Conservation (phyloP, 2,329 filamentous ascomycete species). For the Alternaria longipes region DNA sequence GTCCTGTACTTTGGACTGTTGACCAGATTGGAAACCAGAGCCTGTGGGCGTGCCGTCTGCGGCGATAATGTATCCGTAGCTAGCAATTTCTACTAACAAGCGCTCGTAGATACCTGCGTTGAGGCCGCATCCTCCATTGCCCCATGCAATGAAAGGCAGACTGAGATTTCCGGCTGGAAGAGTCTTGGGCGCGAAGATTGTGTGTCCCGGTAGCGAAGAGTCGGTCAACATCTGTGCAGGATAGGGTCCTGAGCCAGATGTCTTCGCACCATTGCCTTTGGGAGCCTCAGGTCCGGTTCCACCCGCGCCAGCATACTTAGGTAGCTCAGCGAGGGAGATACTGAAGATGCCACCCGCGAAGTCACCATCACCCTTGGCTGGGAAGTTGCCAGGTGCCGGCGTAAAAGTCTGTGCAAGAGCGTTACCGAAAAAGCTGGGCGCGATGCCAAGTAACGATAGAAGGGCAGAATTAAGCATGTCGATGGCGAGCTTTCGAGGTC, state of each 20-base stretch:
- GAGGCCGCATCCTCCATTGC: conserved; percentile 28
- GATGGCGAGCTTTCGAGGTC: neutral
- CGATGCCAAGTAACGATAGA: conserved; percentile 9
- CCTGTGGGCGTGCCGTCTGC: conserved; percentile 29
- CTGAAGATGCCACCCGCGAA: conserved; percentile 34
- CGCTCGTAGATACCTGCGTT: conserved; percentile 25
- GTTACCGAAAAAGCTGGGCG: neutral
- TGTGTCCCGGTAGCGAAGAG: conserved; percentile 2
- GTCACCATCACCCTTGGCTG: conserved; percentile 32
- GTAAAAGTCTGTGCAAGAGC: conserved; percentile 20
- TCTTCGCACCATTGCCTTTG: no score
- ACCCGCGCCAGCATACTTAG: conserved; percentile 20
- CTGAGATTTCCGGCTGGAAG: conserved; percentile 24
- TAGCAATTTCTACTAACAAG: conserved; percentile 31
- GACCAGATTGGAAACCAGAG: neutral
- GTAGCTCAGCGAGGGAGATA: conserved; percentile 29
- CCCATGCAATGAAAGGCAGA: conserved; percentile 34
- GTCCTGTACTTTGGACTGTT: conserved; percentile 32
- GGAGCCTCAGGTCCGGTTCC: no score
- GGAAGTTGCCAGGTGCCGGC: conserved; percentile 26
- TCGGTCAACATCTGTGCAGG: conserved; percentile 28
- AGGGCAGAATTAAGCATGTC: conserved; percentile 11
- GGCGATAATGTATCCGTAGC: conserved; percentile 31
- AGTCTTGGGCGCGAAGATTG: neutral
- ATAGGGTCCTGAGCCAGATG: conserved; percentile 27